Conservation (phyloP, 2,329 filamentous ascomycete species). For the Moelleriella libera region DNA sequence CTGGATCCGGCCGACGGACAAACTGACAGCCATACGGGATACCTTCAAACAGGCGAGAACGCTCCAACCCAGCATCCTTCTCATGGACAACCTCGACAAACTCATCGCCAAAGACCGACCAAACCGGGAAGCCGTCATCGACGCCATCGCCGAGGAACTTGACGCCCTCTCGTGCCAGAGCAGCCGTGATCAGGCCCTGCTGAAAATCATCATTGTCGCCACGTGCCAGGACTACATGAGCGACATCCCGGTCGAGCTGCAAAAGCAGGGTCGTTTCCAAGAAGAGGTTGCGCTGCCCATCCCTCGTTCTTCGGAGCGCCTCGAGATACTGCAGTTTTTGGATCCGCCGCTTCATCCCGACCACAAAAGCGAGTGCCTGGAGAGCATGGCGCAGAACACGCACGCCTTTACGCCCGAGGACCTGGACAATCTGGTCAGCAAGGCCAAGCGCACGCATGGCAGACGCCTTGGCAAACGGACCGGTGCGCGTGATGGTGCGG, state of each 20-base stretch:
- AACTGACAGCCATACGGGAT: slow-evolving; percentile 46
- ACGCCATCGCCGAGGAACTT: slow-evolving; percentile 37
- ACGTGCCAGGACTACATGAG: slow-evolving; percentile 57
- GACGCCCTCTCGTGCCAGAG: slow-evolving; percentile 33
- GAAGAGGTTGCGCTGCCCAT: slow-evolving; percentile 61
- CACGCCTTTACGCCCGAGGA: slow-evolving; percentile 81
- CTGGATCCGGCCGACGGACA: slow-evolving; percentile 40
- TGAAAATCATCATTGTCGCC: slow-evolving; percentile 58
- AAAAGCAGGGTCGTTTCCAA: slow-evolving; percentile 49
- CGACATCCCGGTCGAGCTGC: slow-evolving; percentile 57
- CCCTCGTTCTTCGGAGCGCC: slow-evolving; percentile 56
- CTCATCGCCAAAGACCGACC: slow-evolving; percentile 48
- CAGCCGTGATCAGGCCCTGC: slow-evolving; percentile 20
- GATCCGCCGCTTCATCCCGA: slow-evolving; percentile 30
- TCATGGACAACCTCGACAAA: slow-evolving; percentile 66
- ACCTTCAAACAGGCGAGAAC: slow-evolving; percentile 55
- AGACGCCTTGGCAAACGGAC: slow-evolving; percentile 9
- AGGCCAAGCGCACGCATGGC: slow-evolving; percentile 14
- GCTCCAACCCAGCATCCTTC: slow-evolving; percentile 59
- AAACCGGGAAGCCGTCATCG: slow-evolving; percentile 34
- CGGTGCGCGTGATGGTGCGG: background rate
- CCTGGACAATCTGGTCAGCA: slow-evolving; percentile 45
- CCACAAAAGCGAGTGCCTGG: slow-evolving; percentile 36
- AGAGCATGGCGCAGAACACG: slow-evolving; percentile 55
- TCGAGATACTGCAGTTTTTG: slow-evolving; percentile 58